Conservation (phyloP, 2,329 filamentous ascomycete genomes). For the Xylaria sp. region DNA sequence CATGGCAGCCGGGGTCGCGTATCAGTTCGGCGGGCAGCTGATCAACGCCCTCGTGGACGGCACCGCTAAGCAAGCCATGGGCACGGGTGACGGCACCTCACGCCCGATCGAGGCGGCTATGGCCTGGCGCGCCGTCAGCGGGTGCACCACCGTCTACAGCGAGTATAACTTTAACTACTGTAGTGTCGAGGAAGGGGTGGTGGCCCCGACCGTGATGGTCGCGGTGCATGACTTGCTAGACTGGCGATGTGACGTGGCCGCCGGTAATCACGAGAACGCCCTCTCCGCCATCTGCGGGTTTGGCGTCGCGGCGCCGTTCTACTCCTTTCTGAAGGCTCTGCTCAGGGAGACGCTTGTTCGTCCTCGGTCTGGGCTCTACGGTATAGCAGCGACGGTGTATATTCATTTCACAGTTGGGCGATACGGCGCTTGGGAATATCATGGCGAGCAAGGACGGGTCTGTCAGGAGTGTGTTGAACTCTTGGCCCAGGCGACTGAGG, state of each 20-base stretch:
- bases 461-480: conserved; percentile 10
- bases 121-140: conserved; percentile 13
- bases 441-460: conserved; percentile 6
- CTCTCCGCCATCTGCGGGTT: conserved; percentile 13
- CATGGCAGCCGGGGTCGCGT: conserved; percentile 10
- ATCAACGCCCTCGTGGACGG: conserved; percentile 14
- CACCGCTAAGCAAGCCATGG: conserved; percentile 13
- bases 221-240: conserved; percentile 14
- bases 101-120: conserved; percentile 11
- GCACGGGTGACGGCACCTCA: background rate
- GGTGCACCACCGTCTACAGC: conserved; percentile 16
- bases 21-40: conserved; percentile 9
- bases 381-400: conserved; percentile 7
- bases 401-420: conserved; percentile 13
- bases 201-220: conserved; percentile 15
- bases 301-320: conserved; percentile 10
- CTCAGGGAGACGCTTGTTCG: conserved; percentile 8
- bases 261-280: conserved; percentile 13
- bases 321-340: conserved; percentile 13
- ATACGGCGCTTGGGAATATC: conserved; percentile 16
- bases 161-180: conserved; percentile 13
- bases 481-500: conserved; percentile 6
- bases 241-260: conserved; percentile 16
- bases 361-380: conserved; percentile 10
- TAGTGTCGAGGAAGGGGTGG: conserved; percentile 7